Evolutionary conservation across 176 grass and related monocot species (phyloP).

Genomic region (Cenchrus purpureus): DNA sequence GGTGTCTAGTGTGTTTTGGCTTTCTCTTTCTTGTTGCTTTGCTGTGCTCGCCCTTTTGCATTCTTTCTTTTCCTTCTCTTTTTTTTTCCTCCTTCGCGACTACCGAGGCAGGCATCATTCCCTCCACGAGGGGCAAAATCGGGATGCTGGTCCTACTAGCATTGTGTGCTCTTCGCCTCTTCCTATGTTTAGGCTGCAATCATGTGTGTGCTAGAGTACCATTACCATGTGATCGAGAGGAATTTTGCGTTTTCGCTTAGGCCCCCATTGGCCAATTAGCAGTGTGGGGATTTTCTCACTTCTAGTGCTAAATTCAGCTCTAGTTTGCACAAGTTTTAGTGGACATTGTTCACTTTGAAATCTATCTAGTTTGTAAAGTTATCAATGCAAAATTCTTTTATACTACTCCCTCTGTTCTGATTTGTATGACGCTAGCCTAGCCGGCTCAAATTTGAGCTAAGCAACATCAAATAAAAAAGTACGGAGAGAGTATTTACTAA

Average conservation of each 20-base stretch:
- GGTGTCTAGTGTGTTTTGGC: slow-evolving; percentile 6
- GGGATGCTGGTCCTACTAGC: neutral
- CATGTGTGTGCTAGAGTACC: neutral
- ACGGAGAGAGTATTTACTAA: too few relatives aligned
- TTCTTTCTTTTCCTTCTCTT: neutral
- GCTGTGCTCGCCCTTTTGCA: slow-evolving; percentile 34
- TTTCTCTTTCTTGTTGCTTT: slow-evolving; percentile 45
- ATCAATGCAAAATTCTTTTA: too few relatives aligned
- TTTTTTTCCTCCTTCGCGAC: neutral
- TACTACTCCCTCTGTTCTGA: too few relatives aligned
- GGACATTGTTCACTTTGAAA: neutral
- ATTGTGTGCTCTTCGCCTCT: neutral
- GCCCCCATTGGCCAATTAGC: neutral
- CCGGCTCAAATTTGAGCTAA: too few relatives aligned
- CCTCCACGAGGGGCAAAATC: slow-evolving; percentile 56
- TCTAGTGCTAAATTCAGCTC: neutral
- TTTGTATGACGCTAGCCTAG: too few relatives aligned
- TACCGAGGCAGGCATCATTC: slow-evolving; percentile 71
- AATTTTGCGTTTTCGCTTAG: neutral
- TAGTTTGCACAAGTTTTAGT: neutral
- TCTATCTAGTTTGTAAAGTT: too few relatives aligned
- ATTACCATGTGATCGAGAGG: neutral
- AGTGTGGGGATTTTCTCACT: neutral
- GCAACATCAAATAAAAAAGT: too few relatives aligned
- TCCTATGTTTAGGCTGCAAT: neutral